Base-by-base conservation (phyloP, 2,329 filamentous ascomycete species). In the Pseudohalonectria lignicola region DNA sequence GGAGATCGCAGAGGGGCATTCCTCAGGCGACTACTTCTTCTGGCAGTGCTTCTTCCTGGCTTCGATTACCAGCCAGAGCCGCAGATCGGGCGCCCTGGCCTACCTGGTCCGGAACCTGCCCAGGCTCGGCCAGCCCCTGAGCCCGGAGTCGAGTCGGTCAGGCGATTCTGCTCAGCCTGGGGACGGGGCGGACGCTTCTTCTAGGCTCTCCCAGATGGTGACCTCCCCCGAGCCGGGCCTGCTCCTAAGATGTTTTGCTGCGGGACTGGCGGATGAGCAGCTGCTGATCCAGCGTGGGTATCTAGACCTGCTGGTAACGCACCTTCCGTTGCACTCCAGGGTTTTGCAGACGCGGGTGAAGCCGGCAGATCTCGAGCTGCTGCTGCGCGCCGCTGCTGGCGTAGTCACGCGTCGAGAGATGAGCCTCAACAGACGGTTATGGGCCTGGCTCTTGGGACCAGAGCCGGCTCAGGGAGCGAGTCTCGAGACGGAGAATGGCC, bases 21-120 rank as follows among this genome's bases (percentile, higher is more conserved):
- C 65, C 33, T 70, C 70, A 8, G 78, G 79, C 9, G 85, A 88
- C 47, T 84, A 85, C 46, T 95, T 92, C 57, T 98, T 96, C 57
- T 98, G 92, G 92, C 92, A 98, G 62, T 95, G 87, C 56, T 82
- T 98, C 53, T 96, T 98, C 52, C 66, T 98, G 15, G 86, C 90
- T 9, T 82, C 86, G 15, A 92, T 98, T 43, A 95, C 92, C 1
- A 90, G 88, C 51, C 75, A 86, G 31, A 87, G 80, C 43, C 74
- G 90, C 43, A 78, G 92, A 39, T 79, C 85, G 45, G 92, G 92
- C 19, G 87, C 87, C 29, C 67, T 98, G 41, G 87, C 88, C 23
- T 98, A 93, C 57, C 67, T 98, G 30, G 69, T 76, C 35, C 80
- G 87, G 41, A 78, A 77, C 50, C 64, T 98, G 21, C 92, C 93